These are phyloP conservation scores for Alternaria gansuensis DNA, from an alignment of 2,329 filamentous ascomycete genomes.

Conservation along the genomic window DNA sequence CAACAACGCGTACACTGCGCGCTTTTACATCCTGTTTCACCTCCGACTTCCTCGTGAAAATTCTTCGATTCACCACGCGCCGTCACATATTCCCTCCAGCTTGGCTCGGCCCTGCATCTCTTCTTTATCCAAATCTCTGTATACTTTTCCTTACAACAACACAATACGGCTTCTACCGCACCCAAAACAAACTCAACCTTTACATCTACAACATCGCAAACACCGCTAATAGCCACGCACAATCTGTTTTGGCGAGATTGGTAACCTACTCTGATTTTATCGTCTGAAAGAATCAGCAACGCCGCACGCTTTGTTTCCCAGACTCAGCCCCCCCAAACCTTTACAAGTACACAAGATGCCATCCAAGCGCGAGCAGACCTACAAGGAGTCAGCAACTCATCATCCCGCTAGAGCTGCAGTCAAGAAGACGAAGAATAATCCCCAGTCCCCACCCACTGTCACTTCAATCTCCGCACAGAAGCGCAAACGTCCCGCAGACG, in stretches of 20 bases:
- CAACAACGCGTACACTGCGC: not conserved
- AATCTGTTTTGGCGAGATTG: not conserved
- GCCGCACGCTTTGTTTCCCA: not conserved
- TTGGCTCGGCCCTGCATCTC: not conserved
- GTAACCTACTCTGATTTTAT: not conserved
- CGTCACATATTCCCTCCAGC: not conserved
- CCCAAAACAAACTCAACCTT: not conserved
- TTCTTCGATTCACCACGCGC: not conserved
- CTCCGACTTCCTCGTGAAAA: not conserved
- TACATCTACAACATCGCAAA: not conserved
- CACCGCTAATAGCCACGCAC: not conserved
- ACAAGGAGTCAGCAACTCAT: not conserved
- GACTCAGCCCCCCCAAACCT: not conserved
- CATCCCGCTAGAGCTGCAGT: too few species aligned
- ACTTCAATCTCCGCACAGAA: not conserved
- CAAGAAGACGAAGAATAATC: not conserved
- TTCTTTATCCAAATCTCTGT: not conserved
- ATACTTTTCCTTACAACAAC: not conserved
- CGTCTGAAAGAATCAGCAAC: not conserved
- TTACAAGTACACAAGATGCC: not conserved
- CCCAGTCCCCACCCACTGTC: not conserved
- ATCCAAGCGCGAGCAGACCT: not conserved
- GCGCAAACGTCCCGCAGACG: not conserved
- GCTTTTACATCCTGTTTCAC: not conserved
- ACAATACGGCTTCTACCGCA: not conserved